Conservation (phyloP, 2,329 filamentous ascomycete genomes). For the Anisogramma anomala region DNA sequence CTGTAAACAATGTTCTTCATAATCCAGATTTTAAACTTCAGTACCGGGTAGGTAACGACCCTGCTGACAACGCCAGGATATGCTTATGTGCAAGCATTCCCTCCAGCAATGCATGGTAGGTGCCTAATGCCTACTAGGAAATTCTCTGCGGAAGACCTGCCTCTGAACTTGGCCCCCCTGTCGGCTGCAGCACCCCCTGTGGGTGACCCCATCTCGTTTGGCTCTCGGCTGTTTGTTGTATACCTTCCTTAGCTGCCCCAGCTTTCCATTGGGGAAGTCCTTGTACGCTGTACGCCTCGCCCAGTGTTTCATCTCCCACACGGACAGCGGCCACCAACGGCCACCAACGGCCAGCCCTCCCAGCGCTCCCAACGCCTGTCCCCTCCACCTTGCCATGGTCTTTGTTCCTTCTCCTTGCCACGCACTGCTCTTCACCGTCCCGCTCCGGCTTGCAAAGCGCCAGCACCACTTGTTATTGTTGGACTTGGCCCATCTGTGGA, state of each 20-base stretch:
- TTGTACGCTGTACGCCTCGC: background rate
- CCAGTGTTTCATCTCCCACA: background rate
- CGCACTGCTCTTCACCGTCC: slow-evolving; percentile 1
- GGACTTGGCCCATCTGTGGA: background rate
- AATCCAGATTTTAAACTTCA: too few relatives aligned
- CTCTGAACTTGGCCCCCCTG: too few relatives aligned
- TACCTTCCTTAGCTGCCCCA: background rate
- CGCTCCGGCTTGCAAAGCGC: slow-evolving; percentile 7
- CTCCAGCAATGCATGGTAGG: too few relatives aligned
- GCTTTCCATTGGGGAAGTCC: background rate
- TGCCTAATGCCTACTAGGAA: too few relatives aligned
- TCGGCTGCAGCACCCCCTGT: too few relatives aligned
- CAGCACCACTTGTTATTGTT: too few relatives aligned
- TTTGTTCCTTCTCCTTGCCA: slow-evolving; percentile 1
- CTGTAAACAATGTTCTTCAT: too few relatives aligned
- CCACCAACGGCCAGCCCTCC: background rate
- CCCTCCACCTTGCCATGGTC: slow-evolving; percentile 1
- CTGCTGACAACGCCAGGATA: too few relatives aligned
- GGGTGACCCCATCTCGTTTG: slow-evolving; percentile 4
- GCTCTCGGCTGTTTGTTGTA: background rate
- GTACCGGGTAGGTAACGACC: too few relatives aligned
- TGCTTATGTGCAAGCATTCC: too few relatives aligned
- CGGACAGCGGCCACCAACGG: too few relatives aligned
- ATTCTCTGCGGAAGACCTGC: too few relatives aligned
- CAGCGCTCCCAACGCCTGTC: background rate